These are phyloP conservation scores for Cutaneotrichosporon mucoides DNA, from an alignment of 1,284 basidiomycete species.

Conservation along the genomic window DNA sequence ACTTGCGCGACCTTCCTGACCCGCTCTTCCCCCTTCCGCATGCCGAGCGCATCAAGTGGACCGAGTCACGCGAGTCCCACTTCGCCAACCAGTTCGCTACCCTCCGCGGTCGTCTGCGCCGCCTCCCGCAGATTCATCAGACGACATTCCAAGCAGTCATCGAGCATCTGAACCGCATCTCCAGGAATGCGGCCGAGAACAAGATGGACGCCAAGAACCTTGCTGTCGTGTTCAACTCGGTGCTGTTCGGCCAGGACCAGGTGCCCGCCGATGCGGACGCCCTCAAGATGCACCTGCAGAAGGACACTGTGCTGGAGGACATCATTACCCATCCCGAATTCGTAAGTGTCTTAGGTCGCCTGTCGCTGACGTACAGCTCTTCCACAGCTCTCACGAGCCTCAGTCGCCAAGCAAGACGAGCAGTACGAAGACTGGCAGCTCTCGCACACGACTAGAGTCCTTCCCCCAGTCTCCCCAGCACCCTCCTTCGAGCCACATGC, in stretches of 20 bases:
- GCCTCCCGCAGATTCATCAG: conserved; percentile 81
- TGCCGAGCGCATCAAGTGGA: conserved; percentile 77
- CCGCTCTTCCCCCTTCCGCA: conserved; percentile 83
- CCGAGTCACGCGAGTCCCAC: conserved; percentile 69
- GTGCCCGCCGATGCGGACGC: conserved; percentile 69
- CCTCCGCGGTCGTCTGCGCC: conserved; percentile 72
- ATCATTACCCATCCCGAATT: conserved; percentile 63
- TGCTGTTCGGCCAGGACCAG: conserved; percentile 86
- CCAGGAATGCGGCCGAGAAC: conserved; percentile 58
- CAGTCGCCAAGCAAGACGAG: background rate
- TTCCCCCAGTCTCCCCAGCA: background rate
- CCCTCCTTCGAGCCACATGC: background rate
- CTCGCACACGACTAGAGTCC: background rate
- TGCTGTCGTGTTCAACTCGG: conserved; percentile 74
- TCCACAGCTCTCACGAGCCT: background rate
- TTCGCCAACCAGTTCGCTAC: conserved; percentile 66
- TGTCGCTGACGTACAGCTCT: background rate
- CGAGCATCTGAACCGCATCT: conserved; percentile 79
- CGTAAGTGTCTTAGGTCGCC: conserved; percentile 10
- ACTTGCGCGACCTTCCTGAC: conserved; percentile 83
- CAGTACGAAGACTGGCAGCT: background rate
- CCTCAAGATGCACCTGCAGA: conserved; percentile 64
- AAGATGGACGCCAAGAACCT: conserved; percentile 94
- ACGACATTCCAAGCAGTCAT: conserved; percentile 81
- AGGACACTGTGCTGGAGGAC: conserved; percentile 84